Conservation (phyloP, 768 basidiomycete genomes). For the Pholiota conissans region DNA sequence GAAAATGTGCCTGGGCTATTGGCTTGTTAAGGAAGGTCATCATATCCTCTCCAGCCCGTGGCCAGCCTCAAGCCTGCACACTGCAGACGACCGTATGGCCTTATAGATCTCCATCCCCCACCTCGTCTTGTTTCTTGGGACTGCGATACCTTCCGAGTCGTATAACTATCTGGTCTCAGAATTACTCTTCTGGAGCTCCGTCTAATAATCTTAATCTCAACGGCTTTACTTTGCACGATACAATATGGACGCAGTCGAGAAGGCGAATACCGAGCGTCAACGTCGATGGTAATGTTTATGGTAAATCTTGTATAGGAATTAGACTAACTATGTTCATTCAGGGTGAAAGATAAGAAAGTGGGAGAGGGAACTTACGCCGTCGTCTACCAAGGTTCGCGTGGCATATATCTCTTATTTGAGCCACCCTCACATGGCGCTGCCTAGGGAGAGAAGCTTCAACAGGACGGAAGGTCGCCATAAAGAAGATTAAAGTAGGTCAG, state of each 20-base stretch:
- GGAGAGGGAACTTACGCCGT: constrained; percentile 96
- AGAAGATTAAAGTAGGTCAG: constrained; percentile 96
- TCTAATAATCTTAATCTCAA: neutral
- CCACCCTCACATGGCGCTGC: neutral
- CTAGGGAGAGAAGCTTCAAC: constrained; percentile 74
- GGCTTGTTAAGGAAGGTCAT: neutral
- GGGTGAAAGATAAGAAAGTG: constrained; percentile 80
- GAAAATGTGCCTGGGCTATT: constrained; percentile 1
- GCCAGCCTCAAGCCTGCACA: constrained; percentile 4
- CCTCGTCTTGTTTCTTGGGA: neutral
- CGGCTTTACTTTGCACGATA: neutral
- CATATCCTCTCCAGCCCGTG: neutral
- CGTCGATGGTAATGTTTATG: constrained; percentile 23
- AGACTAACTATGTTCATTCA: constrained; percentile 24
- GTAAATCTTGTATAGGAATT: neutral
- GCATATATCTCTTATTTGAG: constrained; percentile 3
- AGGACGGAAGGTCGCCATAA: constrained; percentile 89
- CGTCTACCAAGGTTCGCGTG: constrained; percentile 87
- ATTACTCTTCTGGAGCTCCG: neutral
- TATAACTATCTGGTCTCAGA: neutral
- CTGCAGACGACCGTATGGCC: constrained; percentile 13
- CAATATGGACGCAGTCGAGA: constrained; percentile 80
- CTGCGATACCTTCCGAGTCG: neutral
- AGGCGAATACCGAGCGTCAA: constrained; percentile 72
- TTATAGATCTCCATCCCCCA: neutral